These are phyloP conservation scores for Eucommia ulmoides DNA, from an alignment of 257 asterid species.

Conservation along the genomic window DNA sequence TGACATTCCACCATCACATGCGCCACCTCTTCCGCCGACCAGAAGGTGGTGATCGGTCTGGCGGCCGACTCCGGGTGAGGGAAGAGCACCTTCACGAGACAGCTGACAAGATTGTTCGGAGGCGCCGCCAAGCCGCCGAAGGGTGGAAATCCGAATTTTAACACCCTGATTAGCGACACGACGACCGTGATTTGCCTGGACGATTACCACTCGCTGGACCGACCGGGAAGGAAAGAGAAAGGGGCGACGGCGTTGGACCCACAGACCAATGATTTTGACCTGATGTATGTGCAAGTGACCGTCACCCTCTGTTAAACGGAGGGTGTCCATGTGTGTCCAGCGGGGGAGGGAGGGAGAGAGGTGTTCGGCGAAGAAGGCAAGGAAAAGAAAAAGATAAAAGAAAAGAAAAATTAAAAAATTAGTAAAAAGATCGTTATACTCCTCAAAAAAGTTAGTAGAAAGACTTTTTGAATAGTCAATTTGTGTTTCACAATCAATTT, in stretches of 20 bases:
- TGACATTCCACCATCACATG: background rate
- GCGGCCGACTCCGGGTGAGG: constrained; percentile 98
- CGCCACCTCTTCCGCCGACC: constrained; percentile 48
- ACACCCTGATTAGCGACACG: constrained; percentile 76
- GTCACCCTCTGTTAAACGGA: too few species aligned
- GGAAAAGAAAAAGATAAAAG: too few species aligned
- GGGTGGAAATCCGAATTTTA: constrained; percentile 93
- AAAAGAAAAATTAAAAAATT: too few species aligned
- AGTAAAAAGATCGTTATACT: too few species aligned
- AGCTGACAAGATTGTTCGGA: constrained; percentile 91
- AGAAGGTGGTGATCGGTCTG: constrained; percentile 67
- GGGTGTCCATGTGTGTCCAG: too few species aligned
- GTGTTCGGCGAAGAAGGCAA: too few species aligned
- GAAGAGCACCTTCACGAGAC: constrained; percentile 90
- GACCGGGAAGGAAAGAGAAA: constrained; percentile 80
- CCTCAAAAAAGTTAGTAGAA: too few species aligned
- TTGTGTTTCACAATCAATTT: too few species aligned
- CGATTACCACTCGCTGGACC: constrained; percentile 86
- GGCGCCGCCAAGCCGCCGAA: constrained; percentile 95
- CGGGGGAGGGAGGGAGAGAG: too few species aligned
- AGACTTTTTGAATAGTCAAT: too few species aligned
- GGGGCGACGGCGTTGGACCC: constrained; percentile 97
- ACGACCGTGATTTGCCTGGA: constrained; percentile 90
- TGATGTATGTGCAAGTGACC: constrained; percentile 89
- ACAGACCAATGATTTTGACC: constrained; percentile 72